Conservation (phyloP, 805 yeast genomes). For the Ogataea zsoltii region DNA sequence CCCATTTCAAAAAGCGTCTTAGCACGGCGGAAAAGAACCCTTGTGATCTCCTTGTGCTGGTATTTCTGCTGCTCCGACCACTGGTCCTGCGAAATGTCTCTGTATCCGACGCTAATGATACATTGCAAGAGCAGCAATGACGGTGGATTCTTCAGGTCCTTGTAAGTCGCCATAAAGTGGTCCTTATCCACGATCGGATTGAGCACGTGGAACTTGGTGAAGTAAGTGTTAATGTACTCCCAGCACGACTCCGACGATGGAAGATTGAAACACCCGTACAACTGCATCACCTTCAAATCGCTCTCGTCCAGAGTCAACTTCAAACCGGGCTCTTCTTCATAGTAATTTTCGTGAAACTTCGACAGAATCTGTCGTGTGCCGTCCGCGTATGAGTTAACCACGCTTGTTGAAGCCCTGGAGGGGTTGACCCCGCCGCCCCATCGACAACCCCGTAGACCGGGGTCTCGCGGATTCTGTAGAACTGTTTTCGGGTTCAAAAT, state of each 20-base stretch:
- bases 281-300: conserved; percentile 60
- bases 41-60: conserved; percentile 42
- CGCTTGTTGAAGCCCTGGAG: no score
- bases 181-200: conserved; percentile 66
- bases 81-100: conserved; percentile 54
- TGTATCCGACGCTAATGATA: conserved; percentile 61
- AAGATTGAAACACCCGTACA: conserved; percentile 66
- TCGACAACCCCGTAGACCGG: background rate
- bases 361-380: no score
- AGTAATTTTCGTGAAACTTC: no score
- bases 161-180: conserved; percentile 56
- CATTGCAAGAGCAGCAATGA: conserved; percentile 59
- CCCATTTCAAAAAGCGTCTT: conserved; percentile 67
- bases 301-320: conserved; percentile 26
- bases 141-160: conserved; percentile 57
- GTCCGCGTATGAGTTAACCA: no score
- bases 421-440: no score
- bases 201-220: conserved; percentile 61
- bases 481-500: no score
- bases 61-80: conserved; percentile 50
- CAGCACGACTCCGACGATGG: conserved; percentile 60
- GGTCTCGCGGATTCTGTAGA: background rate
- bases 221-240: conserved; percentile 58
- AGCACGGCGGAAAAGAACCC: conserved; percentile 36
- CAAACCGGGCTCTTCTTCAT: background rate